Evolutionary conservation across 2,329 filamentous ascomycete species (phyloP).

Genomic region (Paecilomyces dactylethromorphus): DNA sequence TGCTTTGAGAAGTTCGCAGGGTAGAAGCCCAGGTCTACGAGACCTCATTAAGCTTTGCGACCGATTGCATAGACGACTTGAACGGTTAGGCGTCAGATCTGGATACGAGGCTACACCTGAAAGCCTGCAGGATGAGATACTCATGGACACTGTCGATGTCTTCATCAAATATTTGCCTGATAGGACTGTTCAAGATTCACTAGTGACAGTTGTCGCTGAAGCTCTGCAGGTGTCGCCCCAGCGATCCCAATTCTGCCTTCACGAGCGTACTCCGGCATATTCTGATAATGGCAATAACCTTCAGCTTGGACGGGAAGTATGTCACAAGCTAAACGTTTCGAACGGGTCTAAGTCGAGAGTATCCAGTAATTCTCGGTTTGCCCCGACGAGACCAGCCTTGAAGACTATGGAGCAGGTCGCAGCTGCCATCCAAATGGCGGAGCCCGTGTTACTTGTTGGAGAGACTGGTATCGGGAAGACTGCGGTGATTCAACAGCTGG

Average conservation of each 20-base stretch:
- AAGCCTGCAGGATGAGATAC: slow-evolving; percentile 70
- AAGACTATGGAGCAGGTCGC: slow-evolving; percentile 83
- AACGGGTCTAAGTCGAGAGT: slow-evolving; percentile 39
- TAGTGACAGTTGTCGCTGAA: slow-evolving; percentile 66
- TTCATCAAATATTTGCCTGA: slow-evolving; percentile 78
- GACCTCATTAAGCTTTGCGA: slow-evolving; percentile 91
- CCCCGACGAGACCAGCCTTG: slow-evolving; percentile 78
- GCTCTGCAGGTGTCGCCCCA: slow-evolving; percentile 82
- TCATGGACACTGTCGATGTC: slow-evolving; percentile 87
- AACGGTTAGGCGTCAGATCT: slow-evolving; percentile 52
- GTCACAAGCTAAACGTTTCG: slow-evolving; percentile 51
- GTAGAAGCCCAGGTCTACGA: slow-evolving; percentile 59
- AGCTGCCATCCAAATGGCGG: slow-evolving; percentile 72
- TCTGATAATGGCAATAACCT: slow-evolving; percentile 55
- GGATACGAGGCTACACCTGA: slow-evolving; percentile 68
- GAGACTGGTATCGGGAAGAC: slow-evolving; percentile 99
- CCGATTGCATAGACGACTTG: slow-evolving; percentile 62
- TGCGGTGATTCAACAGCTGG: slow-evolving; percentile 87
- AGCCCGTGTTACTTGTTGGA: slow-evolving; percentile 90
- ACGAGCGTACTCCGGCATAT: slow-evolving; percentile 64
- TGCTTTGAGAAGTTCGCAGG: slow-evolving; percentile 32
- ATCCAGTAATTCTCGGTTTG: slow-evolving; percentile 54
- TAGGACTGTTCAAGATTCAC: slow-evolving; percentile 46
- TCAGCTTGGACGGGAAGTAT: slow-evolving; percentile 58
- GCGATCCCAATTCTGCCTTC: slow-evolving; percentile 69